Base-by-base conservation (phyloP, 2,329 filamentous ascomycete genomes). In the Talaromyces funiculosus region DNA sequence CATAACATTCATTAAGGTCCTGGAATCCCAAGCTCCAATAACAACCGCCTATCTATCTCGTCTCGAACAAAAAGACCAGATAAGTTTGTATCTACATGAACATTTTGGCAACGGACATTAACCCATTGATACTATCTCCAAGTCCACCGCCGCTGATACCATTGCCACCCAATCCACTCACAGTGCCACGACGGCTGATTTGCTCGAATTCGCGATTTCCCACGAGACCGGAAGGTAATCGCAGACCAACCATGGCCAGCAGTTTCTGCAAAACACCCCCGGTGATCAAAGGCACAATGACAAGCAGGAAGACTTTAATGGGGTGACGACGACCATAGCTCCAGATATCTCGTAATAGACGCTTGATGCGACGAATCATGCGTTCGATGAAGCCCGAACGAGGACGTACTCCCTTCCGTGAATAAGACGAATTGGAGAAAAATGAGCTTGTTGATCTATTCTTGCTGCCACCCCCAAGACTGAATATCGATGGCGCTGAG, bases 271-370 rank as follows among this genome's bases (percentile, higher is more conserved):
- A 77, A 29, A 90, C 88, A 33, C 93, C 93, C 56, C 90, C 90
- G 1, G 88, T 92, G 68, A 97, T 79, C 61, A 97, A 82, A 9
- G 93, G 93, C 83, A 97, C 86, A 68, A 97, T 83, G 64, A 96
- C 88, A 64, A 92, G 84, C 80, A 90, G 81, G 79, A 97, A 90
- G 53, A 96, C 90, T 77, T 95, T 95, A 71, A 91, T 78, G 0
- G 92, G 93, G 77, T 97, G 88, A 38, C 86, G 83, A 72, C 90
- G 88, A 68, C 90, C 89, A 77, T 93, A 96, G 72, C 87, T 84
- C 72, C 88, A 81, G 8, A 97, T 85, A 72, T 96, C 87, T 69
- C 89, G 88, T 61, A 96, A 78, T 64, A 96, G 84, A 45, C 88
- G 86, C 71, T 88, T 88, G 63, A 97, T 84, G 69, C 90, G 88